These are phyloP conservation scores for Fragaria ananassa DNA, from an alignment of 306 rosid genomes.

Conservation along the genomic window DNA sequence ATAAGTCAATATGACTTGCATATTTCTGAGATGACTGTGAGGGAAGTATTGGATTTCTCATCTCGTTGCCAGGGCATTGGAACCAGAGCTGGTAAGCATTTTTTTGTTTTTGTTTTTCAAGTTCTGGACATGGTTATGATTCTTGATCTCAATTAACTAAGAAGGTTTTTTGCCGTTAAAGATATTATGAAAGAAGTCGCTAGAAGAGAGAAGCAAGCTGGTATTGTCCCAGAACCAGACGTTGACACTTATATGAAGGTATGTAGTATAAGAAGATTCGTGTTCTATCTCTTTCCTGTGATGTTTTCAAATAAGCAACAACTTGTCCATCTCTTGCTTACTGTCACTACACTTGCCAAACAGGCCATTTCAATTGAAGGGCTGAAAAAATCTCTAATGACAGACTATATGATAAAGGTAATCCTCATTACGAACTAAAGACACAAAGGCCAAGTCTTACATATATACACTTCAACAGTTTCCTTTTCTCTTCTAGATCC, in stretches of 20 bases:
- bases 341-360: slow-evolving; percentile 12
- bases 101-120: neutral
- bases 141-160: neutral
- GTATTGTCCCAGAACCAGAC: slow-evolving; percentile 32
- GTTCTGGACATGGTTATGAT: neutral
- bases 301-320: neutral
- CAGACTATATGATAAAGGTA: slow-evolving; percentile 58
- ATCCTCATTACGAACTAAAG: neutral
- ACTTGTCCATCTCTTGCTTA: neutral
- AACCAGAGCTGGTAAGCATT: slow-evolving; percentile 22
- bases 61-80: slow-evolving; percentile 30
- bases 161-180: neutral
- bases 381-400: slow-evolving; percentile 33
- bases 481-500: slow-evolving; percentile 26
- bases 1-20: slow-evolving; percentile 36
- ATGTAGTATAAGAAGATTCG: neutral
- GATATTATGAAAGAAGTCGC: slow-evolving; percentile 28
- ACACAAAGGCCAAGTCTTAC: neutral
- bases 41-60: slow-evolving; percentile 29
- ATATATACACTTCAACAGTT: neutral
- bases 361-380: slow-evolving; percentile 61
- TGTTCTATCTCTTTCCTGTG: neutral
- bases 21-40: slow-evolving; percentile 29
- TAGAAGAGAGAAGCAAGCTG: slow-evolving; percentile 31
- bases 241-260: slow-evolving; percentile 33